Evolutionary conservation across 345 rosid species (phyloP), one percentile per base, ranked within the genome.

Genomic region (Bruguiera gymnorhiza): DNA sequence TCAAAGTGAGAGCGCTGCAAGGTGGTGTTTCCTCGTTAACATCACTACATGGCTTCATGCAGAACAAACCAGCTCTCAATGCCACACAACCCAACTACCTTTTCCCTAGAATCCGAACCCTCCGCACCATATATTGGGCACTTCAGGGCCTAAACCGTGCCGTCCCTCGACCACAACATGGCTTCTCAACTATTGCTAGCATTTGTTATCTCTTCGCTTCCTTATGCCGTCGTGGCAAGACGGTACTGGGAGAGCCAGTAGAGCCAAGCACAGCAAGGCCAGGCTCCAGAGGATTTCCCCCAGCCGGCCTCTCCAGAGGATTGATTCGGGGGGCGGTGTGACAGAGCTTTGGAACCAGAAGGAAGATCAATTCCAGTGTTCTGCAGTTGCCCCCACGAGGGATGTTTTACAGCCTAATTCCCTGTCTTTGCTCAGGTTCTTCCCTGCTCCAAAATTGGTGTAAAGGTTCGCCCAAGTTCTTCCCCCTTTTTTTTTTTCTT

Each of bases 341-440:
- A 73, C 73, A 16, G 76, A 78, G 76, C 6, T 78, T 19, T 82
- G 85, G 85, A 69, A 73, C 59, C 53, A 63, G 2, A n/a, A 73
- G 3, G 78, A 75, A 24, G 85, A 82, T 31, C 80, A 78, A 62
- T 76, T 82, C 63, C 76, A 60, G 55, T 82, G 82, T 53, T 76
- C 72, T 7, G 82, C 82, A 0, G 78, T 78, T 37, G 82, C 74
- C 18, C 65, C 80, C 48, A 5, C 67, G 53, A 62, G 72, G 32
- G 18, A 7, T 31, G 27, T 37, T 56, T 24, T 82, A n/a, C 65
- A 69, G 13, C 78, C 76, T 24, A 76, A 78, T 54, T 57, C 75
- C 53, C 80, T 82, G 61, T 67, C 65, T 39, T 39, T 78, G 53
- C 85, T 78, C 32, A 69, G 43, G 67, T 76, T 23, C 68, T 61